Conservation (phyloP, 1,284 basidiomycete species). For the Rhodotorula sp. region DNA sequence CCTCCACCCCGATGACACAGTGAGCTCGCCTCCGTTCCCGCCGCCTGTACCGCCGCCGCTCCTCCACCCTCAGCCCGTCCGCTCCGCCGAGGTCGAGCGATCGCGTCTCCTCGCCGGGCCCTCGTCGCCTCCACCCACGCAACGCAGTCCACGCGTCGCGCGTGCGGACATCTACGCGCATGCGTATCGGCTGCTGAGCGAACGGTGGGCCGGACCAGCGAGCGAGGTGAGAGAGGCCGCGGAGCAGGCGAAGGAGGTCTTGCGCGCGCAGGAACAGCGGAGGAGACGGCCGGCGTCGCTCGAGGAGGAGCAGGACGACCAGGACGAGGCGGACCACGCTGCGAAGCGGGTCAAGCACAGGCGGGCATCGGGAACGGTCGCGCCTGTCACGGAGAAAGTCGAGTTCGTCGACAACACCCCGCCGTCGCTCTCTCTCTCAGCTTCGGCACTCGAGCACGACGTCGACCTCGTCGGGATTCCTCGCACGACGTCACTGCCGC, state of each 20-base stretch:
- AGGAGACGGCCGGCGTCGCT: neutral
- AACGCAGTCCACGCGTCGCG: neutral
- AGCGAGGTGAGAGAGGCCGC: slow-evolving; percentile 1
- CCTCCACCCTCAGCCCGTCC: neutral
- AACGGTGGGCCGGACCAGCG: slow-evolving; percentile 3
- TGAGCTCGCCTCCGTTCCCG: neutral
- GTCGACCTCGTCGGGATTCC: neutral
- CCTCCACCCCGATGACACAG: neutral
- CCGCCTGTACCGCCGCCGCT: neutral
- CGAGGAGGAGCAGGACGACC: no score
- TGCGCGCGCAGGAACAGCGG: neutral
- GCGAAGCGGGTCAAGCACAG: slow-evolving; percentile 1
- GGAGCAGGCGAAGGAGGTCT: neutral
- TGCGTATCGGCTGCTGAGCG: slow-evolving; percentile 10
- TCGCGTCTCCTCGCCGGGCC: neutral
- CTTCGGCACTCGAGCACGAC: neutral
- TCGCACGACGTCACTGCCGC: neutral
- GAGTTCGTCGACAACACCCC: slow-evolving; percentile 20
- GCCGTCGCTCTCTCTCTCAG: neutral
- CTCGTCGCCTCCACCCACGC: neutral
- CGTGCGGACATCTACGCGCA: slow-evolving; percentile 4
- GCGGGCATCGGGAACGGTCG: neutral
- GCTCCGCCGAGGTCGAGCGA: neutral
- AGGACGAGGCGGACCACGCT: neutral
- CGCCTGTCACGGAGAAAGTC: neutral